These are phyloP conservation scores for Gynostemma pentaphyllum DNA, from an alignment of 306 rosid genomes.

Conservation along the genomic window DNA sequence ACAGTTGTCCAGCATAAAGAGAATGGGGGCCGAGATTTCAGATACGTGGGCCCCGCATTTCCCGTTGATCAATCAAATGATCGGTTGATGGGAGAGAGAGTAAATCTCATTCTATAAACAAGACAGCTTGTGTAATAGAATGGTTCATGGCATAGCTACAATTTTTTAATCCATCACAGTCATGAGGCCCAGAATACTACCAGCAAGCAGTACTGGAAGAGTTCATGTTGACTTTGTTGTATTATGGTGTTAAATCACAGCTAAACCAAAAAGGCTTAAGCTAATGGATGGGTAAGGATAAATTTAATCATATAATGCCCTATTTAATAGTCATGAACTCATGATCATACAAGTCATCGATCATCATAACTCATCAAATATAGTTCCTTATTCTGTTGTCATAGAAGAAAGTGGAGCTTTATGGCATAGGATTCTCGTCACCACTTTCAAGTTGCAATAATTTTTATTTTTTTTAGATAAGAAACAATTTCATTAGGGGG, in stretches of 20 bases:
- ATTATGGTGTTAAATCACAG: neutral
- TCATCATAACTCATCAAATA: neutral
- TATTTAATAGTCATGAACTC: neutral
- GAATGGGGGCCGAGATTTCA: no score
- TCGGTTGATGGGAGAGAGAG: no score
- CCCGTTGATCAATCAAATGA: no score
- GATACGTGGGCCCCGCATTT: no score
- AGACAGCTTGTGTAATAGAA: no score
- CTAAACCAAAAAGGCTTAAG: no score
- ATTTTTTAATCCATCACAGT: neutral
- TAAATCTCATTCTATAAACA: neutral
- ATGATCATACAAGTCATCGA: neutral
- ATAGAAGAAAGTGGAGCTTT: neutral
- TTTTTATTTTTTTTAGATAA: no score
- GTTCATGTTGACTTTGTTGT: neutral
- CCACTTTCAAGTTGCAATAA: neutral
- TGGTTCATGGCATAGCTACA: neutral
- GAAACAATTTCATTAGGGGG: no score
- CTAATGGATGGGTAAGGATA: no score
- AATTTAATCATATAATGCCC: no score
- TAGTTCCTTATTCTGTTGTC: neutral
- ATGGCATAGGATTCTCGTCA: neutral
- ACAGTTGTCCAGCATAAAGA: no score
- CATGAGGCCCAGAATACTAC: neutral
- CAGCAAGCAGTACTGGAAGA: neutral